Evolutionary conservation across 345 rosid species (phyloP).

Genomic region (Populus nigra): DNA sequence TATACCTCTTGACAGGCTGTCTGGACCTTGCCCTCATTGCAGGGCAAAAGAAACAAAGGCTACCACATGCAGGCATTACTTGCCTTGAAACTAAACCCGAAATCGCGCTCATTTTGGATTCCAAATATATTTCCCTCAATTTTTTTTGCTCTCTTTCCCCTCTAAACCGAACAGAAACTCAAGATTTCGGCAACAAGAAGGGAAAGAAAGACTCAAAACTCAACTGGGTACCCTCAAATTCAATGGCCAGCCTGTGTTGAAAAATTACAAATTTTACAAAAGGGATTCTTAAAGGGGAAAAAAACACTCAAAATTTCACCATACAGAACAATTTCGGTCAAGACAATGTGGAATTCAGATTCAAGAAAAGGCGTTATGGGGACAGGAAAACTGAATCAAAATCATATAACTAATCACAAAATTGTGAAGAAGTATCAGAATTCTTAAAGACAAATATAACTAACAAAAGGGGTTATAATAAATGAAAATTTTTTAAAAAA

Average conservation of each 20-base stretch:
- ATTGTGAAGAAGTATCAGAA: not conserved
- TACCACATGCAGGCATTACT: conserved; percentile 87
- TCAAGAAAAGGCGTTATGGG: conserved; percentile 11
- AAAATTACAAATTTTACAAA: conserved; percentile 15
- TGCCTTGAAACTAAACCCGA: conserved; percentile 92
- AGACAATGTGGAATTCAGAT: conserved; percentile 11
- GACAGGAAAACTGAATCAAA: not conserved
- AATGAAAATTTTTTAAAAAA: not conserved
- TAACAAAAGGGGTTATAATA: not conserved
- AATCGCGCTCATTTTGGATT: conserved; percentile 52
- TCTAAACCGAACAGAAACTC: conserved; percentile 39
- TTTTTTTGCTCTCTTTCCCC: conserved; percentile 55
- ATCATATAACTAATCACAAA: conserved; percentile 6
- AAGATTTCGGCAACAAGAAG: conserved; percentile 48
- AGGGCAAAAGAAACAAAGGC: conserved; percentile 87
- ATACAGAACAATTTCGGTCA: not conserved
- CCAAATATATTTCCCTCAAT: conserved; percentile 13
- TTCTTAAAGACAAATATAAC: not conserved
- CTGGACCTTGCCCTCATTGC: conserved; percentile 86
- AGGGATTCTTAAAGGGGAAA: not conserved
- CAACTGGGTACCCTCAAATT: conserved; percentile 28
- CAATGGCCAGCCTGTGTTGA: conserved; percentile 37
- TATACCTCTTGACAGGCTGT: conserved; percentile 96
- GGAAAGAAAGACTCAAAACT: conserved; percentile 52
- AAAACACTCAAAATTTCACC: not conserved